Evolutionary conservation across 805 yeast genomes (phyloP).

Genomic region (Sugiyamaella americana): DNA sequence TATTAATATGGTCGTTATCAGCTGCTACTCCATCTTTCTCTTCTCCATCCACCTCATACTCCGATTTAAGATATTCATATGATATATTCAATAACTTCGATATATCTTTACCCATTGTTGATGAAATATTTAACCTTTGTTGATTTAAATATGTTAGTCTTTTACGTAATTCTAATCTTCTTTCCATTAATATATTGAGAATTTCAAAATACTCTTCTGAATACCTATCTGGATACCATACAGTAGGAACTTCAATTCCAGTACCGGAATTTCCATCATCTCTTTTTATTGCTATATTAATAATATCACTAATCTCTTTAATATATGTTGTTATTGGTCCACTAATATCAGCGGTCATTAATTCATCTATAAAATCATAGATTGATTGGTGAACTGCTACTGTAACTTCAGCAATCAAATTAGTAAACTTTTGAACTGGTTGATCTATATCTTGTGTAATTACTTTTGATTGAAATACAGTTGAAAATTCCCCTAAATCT

Average conservation of each 20-base stretch:
- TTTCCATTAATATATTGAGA: conserved; percentile 8
- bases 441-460: too few relatives aligned
- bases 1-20: neutral
- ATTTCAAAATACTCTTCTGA: conserved; percentile 2
- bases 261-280: conserved; percentile 24
- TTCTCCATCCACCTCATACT: neutral
- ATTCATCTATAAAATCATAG: conserved; percentile 20
- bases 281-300: conserved; percentile 20
- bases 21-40: neutral
- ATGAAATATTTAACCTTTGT: conserved; percentile 14
- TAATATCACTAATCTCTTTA: conserved; percentile 19
- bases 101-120: conserved; percentile 19
- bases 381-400: conserved; percentile 15
- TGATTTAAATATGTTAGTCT: conserved; percentile 10
- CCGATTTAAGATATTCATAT: conserved; percentile 9
- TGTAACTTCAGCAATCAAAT: conserved; percentile 19
- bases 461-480: conserved; percentile 9
- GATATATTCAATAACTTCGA: conserved; percentile 16
- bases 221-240: conserved; percentile 24
- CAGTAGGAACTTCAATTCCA: conserved; percentile 17
- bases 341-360: conserved; percentile 8
- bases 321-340: conserved; percentile 15
- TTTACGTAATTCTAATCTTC: conserved; percentile 9
- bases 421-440: conserved; percentile 10
- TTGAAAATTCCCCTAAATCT: conserved; percentile 9